Percentiles rank a stretch among this genome's conserved stretches.
Conservation (phyloP, 2,329 filamentous ascomycete genomes). For the Pestalotiopsis sp. region DNA sequence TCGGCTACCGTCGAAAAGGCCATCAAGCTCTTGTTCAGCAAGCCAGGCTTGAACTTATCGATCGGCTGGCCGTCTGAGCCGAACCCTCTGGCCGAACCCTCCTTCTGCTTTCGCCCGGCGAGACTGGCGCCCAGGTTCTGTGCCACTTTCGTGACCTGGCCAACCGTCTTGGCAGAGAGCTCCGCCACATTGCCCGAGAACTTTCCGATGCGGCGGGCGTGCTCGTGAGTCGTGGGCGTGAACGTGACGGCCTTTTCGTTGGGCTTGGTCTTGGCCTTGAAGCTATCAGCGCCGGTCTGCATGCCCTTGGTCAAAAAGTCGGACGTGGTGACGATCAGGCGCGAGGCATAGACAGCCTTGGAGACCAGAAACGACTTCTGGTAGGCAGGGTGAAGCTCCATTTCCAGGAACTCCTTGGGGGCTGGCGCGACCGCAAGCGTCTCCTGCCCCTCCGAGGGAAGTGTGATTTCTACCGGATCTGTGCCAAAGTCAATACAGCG, state of each 20-base stretch:
- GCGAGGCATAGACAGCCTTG: slow-evolving; percentile 84
- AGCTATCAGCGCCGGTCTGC: slow-evolving; percentile 76
- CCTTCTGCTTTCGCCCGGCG: slow-evolving; percentile 55
- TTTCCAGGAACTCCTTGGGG: slow-evolving; percentile 71
- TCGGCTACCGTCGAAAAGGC: slow-evolving; percentile 94
- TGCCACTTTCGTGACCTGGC: slow-evolving; percentile 79
- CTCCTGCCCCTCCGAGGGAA: slow-evolving; percentile 68
- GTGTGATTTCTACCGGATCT: slow-evolving; percentile 81
- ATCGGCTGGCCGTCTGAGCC: slow-evolving; percentile 71
- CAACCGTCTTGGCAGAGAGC: slow-evolving; percentile 83
- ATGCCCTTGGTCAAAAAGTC: slow-evolving; percentile 78
- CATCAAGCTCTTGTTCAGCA: slow-evolving; percentile 95
- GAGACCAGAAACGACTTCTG: slow-evolving; percentile 84
- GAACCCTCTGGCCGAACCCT: slow-evolving; percentile 59
- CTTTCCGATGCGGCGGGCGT: slow-evolving; percentile 87
- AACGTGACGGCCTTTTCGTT: slow-evolving; percentile 84
- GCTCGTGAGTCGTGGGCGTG: slow-evolving; percentile 79
- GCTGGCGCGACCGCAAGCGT: slow-evolving; percentile 68
- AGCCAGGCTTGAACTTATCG: slow-evolving; percentile 78
- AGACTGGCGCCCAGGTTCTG: slow-evolving; percentile 87
- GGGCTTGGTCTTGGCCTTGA: slow-evolving; percentile 80
- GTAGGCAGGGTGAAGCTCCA: slow-evolving; percentile 88
- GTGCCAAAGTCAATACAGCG: slow-evolving; percentile 19
- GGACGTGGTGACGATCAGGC: slow-evolving; percentile 88
- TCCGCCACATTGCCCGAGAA: slow-evolving; percentile 79